Percentiles rank a stretch among this genome's conserved stretches.
Conservation (phyloP, 2,329 filamentous ascomycete species). For the Colletotrichum abscissum region DNA sequence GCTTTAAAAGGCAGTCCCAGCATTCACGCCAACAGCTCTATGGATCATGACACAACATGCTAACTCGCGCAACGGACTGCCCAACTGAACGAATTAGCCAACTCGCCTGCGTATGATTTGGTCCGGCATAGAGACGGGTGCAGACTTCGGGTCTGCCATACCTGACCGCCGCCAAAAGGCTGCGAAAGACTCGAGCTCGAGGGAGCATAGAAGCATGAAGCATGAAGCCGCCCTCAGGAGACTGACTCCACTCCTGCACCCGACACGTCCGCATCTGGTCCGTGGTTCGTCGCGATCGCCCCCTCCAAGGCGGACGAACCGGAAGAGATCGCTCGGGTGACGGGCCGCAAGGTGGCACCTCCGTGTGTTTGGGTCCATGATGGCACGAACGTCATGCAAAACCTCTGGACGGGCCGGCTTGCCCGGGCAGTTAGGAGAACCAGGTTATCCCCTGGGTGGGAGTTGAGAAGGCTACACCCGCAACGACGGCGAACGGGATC, state of each 20-base stretch:
- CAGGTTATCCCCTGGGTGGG: slow-evolving; percentile 8
- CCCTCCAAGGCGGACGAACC: slow-evolving; percentile 1
- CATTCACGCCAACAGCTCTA: neutral
- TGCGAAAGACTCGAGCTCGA: neutral
- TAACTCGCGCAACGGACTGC: too few relatives aligned
- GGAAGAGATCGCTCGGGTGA: slow-evolving; percentile 10
- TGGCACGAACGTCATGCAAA: slow-evolving; percentile 10
- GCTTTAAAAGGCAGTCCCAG: neutral
- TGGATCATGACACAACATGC: neutral
- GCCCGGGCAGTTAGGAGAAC: neutral
- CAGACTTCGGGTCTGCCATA: neutral
- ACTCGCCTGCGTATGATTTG: neutral
- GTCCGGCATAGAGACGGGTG: neutral
- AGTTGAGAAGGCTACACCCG: neutral
- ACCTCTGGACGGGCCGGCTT: slow-evolving; percentile 21
- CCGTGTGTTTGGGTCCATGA: slow-evolving; percentile 12
- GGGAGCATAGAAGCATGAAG: neutral
- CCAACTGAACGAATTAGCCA: neutral
- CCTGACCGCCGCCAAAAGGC: too few relatives aligned
- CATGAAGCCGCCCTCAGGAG: neutral
- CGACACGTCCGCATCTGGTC: neutral
- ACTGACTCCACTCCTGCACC: neutral
- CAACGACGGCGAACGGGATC: neutral
- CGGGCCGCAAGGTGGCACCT: slow-evolving; percentile 19
- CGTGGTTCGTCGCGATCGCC: slow-evolving; percentile 17